Base-by-base conservation (phyloP, 2,329 filamentous ascomycete species). In the Chrysoporthe austroafricana region DNA sequence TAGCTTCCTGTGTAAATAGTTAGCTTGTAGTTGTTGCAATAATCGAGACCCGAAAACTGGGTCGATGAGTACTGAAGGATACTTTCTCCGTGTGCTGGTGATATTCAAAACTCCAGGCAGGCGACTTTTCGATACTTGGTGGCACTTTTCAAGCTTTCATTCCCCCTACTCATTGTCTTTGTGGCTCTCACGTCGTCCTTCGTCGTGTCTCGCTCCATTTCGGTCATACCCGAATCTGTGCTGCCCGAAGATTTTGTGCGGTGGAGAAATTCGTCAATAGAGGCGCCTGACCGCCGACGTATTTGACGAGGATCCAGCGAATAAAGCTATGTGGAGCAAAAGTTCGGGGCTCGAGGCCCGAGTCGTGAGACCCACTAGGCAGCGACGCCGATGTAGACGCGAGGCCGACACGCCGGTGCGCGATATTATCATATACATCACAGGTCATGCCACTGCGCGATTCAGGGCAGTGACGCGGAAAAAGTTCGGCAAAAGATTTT, bases 361-460 rank as follows among this genome's bases (percentile, higher is more conserved):
- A 26, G 21, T 54, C 26, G 21, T 16, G 50, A 54, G 50, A 32
- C 50, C 50, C 50, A 54, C 50, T 16, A 21, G 26, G 50, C 43
- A 52, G 34, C 32, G 60, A 62, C 60, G 60, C 60, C 44, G 52
- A 52, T 26, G 34, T 50, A 62, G 26, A 52, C 60, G 60, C 60
- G 60, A 62, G 60, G 11, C 44, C 60, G 60, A 62, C n/a, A n/a
- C 2, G 43, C 43, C 5, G 18, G 5, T 7, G 34, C 57, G 36
- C 57, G 39, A 44, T 42, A 42, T 60, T 13, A 14, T 16, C 26
- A 14, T 6, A 21, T 43, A 36, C 39, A 16, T 18, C 32, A 61
- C 43, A 36, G 32, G 21, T 62, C 43, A 62, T 34, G 44, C 59
- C 59, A 50, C 43, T 44, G 34, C 57, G 39, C 43, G 7, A 21